These are phyloP conservation scores for Cercospora berteroae DNA, from an alignment of 2,329 filamentous ascomycete genomes.

Conservation along the genomic window DNA sequence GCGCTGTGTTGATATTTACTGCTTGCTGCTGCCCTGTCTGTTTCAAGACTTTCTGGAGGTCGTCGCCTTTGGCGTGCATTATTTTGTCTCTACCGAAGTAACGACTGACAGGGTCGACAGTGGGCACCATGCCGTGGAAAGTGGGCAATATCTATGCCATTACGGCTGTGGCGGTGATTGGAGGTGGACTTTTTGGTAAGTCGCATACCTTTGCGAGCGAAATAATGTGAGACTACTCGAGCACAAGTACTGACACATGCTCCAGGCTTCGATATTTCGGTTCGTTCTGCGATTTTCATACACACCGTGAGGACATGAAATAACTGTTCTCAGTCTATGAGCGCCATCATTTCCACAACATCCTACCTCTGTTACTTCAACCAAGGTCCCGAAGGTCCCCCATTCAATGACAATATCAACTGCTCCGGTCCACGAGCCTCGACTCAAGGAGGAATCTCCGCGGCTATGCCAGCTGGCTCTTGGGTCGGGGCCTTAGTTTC, in stretches of 20 bases:
- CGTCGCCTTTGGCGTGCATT: background rate
- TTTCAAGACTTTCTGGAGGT: background rate
- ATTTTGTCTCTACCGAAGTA: background rate
- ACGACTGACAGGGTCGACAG: background rate
- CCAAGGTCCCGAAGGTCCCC: slow-evolving; percentile 47
- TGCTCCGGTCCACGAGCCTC: slow-evolving; percentile 55
- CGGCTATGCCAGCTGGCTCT: slow-evolving; percentile 69
- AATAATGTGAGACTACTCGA: background rate
- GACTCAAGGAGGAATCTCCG: slow-evolving; percentile 67
- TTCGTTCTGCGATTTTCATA: background rate
- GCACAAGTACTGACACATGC: background rate
- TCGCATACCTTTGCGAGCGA: background rate
- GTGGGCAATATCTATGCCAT: slow-evolving; percentile 58
- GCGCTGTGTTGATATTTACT: background rate
- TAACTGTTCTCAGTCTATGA: slow-evolving; percentile 56
- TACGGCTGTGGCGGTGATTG: slow-evolving; percentile 57
- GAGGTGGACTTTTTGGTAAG: slow-evolving; percentile 61
- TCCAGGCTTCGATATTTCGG: background rate
- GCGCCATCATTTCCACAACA: slow-evolving; percentile 59
- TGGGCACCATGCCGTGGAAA: slow-evolving; percentile 1
- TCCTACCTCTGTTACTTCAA: slow-evolving; percentile 72
- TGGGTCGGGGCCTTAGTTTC: slow-evolving; percentile 63
- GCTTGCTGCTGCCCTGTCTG: background rate
- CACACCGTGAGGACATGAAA: background rate
- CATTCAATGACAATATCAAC: slow-evolving; percentile 26